Evolutionary conservation across 805 yeast species (phyloP), one percentile per base, ranked within the genome.

Genomic region (Cyberlindnera galapagoensis): DNA sequence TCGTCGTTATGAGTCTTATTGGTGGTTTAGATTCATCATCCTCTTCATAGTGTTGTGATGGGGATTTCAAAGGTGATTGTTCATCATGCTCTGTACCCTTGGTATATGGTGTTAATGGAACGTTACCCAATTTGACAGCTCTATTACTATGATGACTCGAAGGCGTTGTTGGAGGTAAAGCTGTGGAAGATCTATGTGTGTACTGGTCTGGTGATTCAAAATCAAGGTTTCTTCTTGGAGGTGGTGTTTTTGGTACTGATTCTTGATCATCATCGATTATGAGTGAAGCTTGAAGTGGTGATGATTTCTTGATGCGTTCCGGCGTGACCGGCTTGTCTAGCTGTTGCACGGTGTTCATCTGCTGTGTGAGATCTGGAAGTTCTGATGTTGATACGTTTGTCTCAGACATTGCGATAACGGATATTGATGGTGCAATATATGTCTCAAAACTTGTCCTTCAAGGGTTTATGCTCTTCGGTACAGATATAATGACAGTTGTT

Each of bases 1-100:
- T 58, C 15, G 59, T 53, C 1, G 69, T 62, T 13, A 63, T 55
- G 28, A 60, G 61, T 30, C 65, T 51, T 10, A 62, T 62, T 9
- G 67, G 67, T 24, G 61, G 61, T 21, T 46, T 51, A 9, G 44
- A 49, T 13, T 41, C 55, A 9, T 37, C 44, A 18, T 50, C 52
- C 7, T 31, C 28, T 3, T 37, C 39, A 7, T 24, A 26, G 4
- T 26, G 9, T 6, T 39, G 42, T n/a, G 48, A 35, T 4, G 56
- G 56, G 0, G 55, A 50, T 18, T 50, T 52, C 24, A 52, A 28
- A 6, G 56, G 56, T 2, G 56, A 28, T 12, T 32, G 29, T 11
- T 27, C 24, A 7, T 21, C 13, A 6, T 31, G 32, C 14, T 24
- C 25, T 16, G 19, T 18, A 21, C 11, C 27, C 20, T 6, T 31